Evolutionary conservation across 148 eudicot species (phyloP), one percentile per base, ranked within the genome.

Genomic region (Vaccinium corymbosum): DNA sequence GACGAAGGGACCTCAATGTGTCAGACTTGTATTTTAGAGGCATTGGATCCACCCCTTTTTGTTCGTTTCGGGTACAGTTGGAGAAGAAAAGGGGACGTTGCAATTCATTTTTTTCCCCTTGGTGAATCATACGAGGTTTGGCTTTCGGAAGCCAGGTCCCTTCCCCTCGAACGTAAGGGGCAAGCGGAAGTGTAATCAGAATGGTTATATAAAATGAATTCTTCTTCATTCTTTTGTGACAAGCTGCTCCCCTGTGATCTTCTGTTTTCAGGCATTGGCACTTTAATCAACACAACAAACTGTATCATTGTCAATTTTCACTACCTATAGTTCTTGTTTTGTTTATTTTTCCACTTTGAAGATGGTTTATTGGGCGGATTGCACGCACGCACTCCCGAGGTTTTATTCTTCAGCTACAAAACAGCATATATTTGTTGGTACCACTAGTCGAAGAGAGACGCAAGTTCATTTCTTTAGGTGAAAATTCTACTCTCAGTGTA

Each of bases 21-120:
- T 61, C 76, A 3, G 13, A 74, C 19, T 84, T 84, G 81, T 74
- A 75, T 55, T 71, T 83, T 84, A 53, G 25, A 86, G 22, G 84
- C 61, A 74, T 16, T 80, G 66, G 35, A 80, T 49, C 75, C 25
- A 49, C 49, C 19, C 42, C 25, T 46, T 35, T 51, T 50, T 75
- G 48, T 25, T 59, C 70, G 4, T 62, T 51, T 71, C 27, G 77
- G 55, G 22, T 79, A 71, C 46, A 68, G 72, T 84, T 49, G 75
- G 62, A 49, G 74, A 73, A 73, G 42, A 27, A 62, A 38, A 35
- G 56, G n/a, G n/a, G 46, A 62, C 55, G 38, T 29, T 52, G 64
- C 14, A 68, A 53, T 66, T 78, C 80, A 42, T 64, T 55, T 27
- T 76, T 85, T 73, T 19, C 53, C 17, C 53, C 42, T 53, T 82